phyloP scores from a whole-genome alignment of 2,329 filamentous ascomycete species.

The Sclerotinia spermophila region DNA sequence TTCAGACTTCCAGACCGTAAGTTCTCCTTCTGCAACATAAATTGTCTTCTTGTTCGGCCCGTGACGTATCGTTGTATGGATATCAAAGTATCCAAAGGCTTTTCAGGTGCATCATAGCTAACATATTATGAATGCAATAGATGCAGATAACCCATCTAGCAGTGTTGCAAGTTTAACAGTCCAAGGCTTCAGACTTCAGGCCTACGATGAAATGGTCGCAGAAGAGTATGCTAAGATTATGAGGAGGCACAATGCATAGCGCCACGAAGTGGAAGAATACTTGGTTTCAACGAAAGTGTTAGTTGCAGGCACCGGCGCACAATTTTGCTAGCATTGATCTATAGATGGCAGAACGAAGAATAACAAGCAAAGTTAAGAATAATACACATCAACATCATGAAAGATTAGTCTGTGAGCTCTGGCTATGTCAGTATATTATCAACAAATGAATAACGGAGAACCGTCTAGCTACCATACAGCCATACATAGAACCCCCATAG shows the following conservation, averaged over 20 bases:
- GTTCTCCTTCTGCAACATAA: too few relatives aligned
- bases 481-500: accelerated
- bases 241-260: background rate
- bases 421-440: background rate
- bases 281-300: too few relatives aligned
- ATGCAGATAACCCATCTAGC: background rate
- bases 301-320: too few relatives aligned
- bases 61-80: too few relatives aligned
- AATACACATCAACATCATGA: background rate
- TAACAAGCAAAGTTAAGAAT: background rate
- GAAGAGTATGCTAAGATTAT: background rate
- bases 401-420: background rate
- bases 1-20: background rate
- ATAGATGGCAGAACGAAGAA: background rate
- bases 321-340: background rate
- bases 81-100: too few relatives aligned
- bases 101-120: background rate
- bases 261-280: too few relatives aligned
- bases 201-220: background rate
- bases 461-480: background rate
- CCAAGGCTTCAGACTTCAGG: background rate
- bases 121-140: background rate
- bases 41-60: too few relatives aligned
- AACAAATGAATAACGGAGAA: background rate
- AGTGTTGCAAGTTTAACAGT: background rate